Percentiles rank a stretch among this genome's conserved stretches.
Conservation (phyloP, 2,329 filamentous ascomycete genomes). For the Emydomyces testavorans region DNA sequence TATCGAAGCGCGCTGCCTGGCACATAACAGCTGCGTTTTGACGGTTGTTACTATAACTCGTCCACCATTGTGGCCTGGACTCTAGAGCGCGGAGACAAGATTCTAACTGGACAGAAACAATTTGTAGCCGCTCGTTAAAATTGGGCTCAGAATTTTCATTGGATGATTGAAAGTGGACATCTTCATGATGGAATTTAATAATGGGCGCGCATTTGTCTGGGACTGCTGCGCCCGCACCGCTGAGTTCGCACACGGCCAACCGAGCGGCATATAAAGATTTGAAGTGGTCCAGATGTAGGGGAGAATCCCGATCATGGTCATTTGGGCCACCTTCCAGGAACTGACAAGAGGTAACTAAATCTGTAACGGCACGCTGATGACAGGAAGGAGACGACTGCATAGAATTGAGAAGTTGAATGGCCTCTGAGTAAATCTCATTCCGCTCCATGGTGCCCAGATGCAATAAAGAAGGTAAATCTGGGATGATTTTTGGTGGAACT, state of each 20-base stretch:
- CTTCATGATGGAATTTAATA: conserved; percentile 22
- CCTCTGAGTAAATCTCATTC: conserved; percentile 33
- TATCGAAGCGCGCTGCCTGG: conserved; percentile 47
- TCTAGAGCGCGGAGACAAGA: conserved; percentile 45
- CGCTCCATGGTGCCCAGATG: conserved; percentile 19
- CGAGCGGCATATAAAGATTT: conserved; percentile 51
- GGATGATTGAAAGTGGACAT: conserved; percentile 11
- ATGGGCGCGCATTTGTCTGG: conserved; percentile 44
- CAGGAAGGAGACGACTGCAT: conserved; percentile 41
- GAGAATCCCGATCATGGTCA: conserved; percentile 19
- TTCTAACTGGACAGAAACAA: conserved; percentile 27
- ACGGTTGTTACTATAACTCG: conserved; percentile 51
- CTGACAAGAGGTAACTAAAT: conserved; percentile 45
- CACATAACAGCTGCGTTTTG: conserved; percentile 53
- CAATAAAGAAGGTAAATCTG: conserved; percentile 24
- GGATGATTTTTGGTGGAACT: conserved; percentile 13
- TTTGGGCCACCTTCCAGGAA: conserved; percentile 32
- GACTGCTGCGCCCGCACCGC: conserved; percentile 40
- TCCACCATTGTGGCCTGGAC: conserved; percentile 49
- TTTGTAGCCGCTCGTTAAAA: background rate
- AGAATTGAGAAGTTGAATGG: conserved; percentile 35
- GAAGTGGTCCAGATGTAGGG: conserved; percentile 32
- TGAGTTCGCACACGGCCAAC: conserved; percentile 52
- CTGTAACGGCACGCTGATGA: conserved; percentile 41
- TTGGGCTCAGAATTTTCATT: background rate